Evolutionary conservation across 352 stramenopile genomes (phyloP).

Genomic region (Phytophthora tentaculata): DNA sequence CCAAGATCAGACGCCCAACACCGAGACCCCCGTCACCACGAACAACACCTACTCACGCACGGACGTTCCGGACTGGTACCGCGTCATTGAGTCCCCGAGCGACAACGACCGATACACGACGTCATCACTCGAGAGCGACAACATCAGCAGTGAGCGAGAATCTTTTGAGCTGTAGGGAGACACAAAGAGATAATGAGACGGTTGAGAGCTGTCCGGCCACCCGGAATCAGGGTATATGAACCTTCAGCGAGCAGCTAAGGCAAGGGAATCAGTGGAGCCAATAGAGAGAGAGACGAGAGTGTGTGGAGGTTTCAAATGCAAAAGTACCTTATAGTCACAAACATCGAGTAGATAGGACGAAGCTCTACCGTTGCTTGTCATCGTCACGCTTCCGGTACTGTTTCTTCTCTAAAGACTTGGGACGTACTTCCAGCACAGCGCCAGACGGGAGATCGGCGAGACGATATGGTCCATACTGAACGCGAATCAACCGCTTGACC

Average conservation of each 20-base stretch:
- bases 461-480: slow-evolving; percentile 90
- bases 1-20: slow-evolving; percentile 26
- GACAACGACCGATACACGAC: slow-evolving; percentile 45
- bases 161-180: slow-evolving; percentile 81
- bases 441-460: slow-evolving; percentile 78
- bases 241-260: slow-evolving; percentile 18
- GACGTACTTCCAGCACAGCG: slow-evolving; percentile 76
- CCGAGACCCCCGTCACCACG: background rate
- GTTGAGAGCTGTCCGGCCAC: slow-evolving; percentile 14
- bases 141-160: slow-evolving; percentile 45
- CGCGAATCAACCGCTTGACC: slow-evolving; percentile 89
- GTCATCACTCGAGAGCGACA: slow-evolving; percentile 38
- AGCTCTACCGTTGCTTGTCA: slow-evolving; percentile 28
- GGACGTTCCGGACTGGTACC: slow-evolving; percentile 56
- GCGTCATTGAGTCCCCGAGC: slow-evolving; percentile 56
- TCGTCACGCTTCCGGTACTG: slow-evolving; percentile 21
- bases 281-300: slow-evolving; percentile 7
- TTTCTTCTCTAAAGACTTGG: slow-evolving; percentile 61
- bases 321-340: slow-evolving; percentile 4
- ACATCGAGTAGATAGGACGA: background rate
- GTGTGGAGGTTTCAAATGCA: slow-evolving; percentile 20
- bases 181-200: slow-evolving; percentile 2
- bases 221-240: slow-evolving; percentile 27
- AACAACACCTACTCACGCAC: slow-evolving; percentile 27
- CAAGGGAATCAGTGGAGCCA: slow-evolving; percentile 29